Evolutionary conservation across 441 rosid species (phyloP).

Genomic region (Gossypium davidsonii): DNA sequence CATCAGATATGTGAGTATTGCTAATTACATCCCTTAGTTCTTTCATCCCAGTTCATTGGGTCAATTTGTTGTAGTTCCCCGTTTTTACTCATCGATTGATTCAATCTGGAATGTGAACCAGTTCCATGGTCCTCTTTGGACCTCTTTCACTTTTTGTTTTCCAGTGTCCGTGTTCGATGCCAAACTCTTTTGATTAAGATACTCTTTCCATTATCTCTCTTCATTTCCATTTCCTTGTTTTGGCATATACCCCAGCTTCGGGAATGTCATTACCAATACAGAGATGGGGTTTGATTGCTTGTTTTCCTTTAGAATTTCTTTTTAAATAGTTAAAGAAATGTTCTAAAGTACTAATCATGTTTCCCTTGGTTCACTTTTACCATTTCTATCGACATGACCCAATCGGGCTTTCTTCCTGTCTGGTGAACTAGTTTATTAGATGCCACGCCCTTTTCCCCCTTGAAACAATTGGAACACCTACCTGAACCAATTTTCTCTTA

Average conservation of each 20-base stretch:
- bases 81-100: background rate
- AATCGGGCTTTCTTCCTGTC: background rate
- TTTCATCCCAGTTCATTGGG: background rate
- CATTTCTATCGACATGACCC: background rate
- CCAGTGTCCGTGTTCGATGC: background rate
- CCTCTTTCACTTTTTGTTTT: background rate
- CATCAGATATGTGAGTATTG: constrained; percentile 54
- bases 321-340: background rate
- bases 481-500: background rate
- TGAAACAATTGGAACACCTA: background rate
- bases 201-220: background rate
- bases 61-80: background rate
- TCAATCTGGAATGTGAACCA: background rate
- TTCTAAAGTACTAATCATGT: background rate
- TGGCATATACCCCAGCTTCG: background rate
- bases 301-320: background rate
- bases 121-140: background rate
- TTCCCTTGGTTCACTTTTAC: constrained; percentile 1
- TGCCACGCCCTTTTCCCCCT: background rate
- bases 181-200: background rate
- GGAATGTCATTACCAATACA: background rate
- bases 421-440: background rate
- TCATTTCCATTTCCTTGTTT: background rate
- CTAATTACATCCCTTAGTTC: constrained; percentile 7
- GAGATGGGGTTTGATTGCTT: background rate